A percentile compares a stretch with the other conserved stretches of the same genome.
Evolutionary conservation across 306 rosid species (phyloP).

Genomic region (Lagenaria siceraria): DNA sequence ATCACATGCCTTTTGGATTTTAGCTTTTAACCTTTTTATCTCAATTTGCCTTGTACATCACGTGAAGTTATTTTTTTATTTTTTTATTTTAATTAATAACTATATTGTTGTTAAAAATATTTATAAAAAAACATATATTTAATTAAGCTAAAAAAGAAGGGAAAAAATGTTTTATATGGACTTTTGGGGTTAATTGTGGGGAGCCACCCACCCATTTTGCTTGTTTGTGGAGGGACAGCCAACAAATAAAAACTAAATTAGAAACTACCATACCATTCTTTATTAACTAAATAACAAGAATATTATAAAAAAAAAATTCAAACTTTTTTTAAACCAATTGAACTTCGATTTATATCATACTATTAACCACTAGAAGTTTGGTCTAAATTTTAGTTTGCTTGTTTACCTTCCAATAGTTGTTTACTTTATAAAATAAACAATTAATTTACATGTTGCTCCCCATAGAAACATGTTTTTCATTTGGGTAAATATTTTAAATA

Average conservation of each 20-base stretch:
- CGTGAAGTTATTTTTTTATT: not conserved
- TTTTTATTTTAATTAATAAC: not conserved
- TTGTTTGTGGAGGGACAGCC: not conserved
- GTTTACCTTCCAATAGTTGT: not conserved
- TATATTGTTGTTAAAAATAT: not conserved
- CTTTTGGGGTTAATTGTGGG: not conserved
- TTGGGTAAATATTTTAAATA: too few species aligned
- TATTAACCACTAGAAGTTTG: not conserved
- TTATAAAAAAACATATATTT: not conserved
- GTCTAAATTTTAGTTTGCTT: not conserved
- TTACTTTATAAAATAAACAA: too few species aligned
- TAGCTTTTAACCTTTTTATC: not conserved
- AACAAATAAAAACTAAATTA: not conserved
- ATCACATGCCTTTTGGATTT: not conserved
- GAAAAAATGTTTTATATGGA: not conserved
- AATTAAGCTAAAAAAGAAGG: not conserved
- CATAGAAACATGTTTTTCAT: too few species aligned
- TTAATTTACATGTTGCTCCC: too few species aligned
- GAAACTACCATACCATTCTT: not conserved
- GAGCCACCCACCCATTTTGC: not conserved
- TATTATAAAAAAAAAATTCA: not conserved
- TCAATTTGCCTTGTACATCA: not conserved
- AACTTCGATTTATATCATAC: not conserved
- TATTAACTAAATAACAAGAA: not conserved
- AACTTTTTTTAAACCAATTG: not conserved